A percentile compares a stretch with the other conserved stretches of the same genome.
phyloP scores from a whole-genome alignment of 805 yeast genomes.

The Blastobotrys peoriensis region DNA sequence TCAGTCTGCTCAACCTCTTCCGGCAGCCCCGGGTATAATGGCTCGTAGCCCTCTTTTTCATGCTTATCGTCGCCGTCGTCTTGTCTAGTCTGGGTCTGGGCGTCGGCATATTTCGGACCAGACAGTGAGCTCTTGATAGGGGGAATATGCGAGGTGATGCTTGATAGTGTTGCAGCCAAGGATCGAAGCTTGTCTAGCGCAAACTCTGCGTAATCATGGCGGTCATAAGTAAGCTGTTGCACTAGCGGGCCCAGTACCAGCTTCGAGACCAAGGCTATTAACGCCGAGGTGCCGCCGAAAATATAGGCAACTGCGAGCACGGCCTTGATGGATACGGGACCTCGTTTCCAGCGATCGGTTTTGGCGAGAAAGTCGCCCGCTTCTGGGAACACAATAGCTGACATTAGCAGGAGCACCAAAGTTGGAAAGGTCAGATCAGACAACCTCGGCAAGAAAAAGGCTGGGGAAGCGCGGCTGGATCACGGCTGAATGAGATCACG shows the following conservation, averaged over 20 bases:
- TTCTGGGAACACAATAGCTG: slow-evolving; percentile 27
- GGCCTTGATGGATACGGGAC: slow-evolving; percentile 19
- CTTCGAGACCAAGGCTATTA: slow-evolving; percentile 26
- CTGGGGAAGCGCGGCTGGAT: neutral
- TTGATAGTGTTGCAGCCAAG: slow-evolving; percentile 21
- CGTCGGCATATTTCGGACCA: slow-evolving; percentile 21
- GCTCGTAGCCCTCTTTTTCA: slow-evolving; percentile 2
- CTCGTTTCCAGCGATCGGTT: slow-evolving; percentile 12
- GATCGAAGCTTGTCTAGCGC: slow-evolving; percentile 22
- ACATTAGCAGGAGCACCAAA: slow-evolving; percentile 6
- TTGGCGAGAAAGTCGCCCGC: slow-evolving; percentile 14
- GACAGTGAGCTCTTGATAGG: slow-evolving; percentile 7
- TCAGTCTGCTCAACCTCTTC: slow-evolving; percentile 6
- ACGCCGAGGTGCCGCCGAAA: slow-evolving; percentile 29
- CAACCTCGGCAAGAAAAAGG: neutral
- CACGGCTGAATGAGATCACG: neutral
- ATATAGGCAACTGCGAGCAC: slow-evolving; percentile 27
- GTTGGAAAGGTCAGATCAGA: neutral
- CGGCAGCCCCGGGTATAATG: neutral
- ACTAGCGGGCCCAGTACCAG: slow-evolving; percentile 29
- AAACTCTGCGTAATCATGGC: slow-evolving; percentile 25
- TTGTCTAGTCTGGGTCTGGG: slow-evolving; percentile 26
- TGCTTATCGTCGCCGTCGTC: slow-evolving; percentile 6
- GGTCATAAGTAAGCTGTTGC: slow-evolving; percentile 28
- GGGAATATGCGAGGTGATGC: slow-evolving; percentile 20